These are phyloP conservation scores for Agaricales sp. DNA, from an alignment of 1,284 basidiomycete genomes.

Conservation along the genomic window DNA sequence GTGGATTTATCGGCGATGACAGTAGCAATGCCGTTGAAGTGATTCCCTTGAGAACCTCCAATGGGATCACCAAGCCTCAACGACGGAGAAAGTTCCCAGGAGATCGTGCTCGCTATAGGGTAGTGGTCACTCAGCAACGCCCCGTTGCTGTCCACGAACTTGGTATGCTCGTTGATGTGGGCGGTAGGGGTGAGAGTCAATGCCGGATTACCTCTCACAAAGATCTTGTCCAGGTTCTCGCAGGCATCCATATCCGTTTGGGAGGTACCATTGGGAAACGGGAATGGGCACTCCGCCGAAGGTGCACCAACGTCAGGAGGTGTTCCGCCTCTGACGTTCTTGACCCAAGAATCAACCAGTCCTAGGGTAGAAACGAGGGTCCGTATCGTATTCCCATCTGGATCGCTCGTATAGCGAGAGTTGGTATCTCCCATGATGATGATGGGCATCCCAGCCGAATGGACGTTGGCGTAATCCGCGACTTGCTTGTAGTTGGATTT, in stretches of 20 bases:
- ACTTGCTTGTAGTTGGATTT: slow-evolving; percentile 22
- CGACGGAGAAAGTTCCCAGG: slow-evolving; percentile 21
- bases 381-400: slow-evolving; percentile 13
- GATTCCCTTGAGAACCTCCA: slow-evolving; percentile 23
- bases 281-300: slow-evolving; percentile 12
- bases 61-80: slow-evolving; percentile 21
- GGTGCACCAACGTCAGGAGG: slow-evolving; percentile 15
- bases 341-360: slow-evolving; percentile 13
- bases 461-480: slow-evolving; percentile 17
- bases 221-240: slow-evolving; percentile 27
- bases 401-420: slow-evolving; percentile 21
- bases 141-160: slow-evolving; percentile 20
- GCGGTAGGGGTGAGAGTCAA: slow-evolving; percentile 16
- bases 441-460: slow-evolving; percentile 24
- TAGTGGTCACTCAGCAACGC: slow-evolving; percentile 26
- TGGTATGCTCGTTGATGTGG: slow-evolving; percentile 21
- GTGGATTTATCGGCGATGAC: slow-evolving; percentile 13
- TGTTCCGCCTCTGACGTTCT: slow-evolving; percentile 14
- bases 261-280: slow-evolving; percentile 19
- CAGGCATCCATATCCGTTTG: slow-evolving; percentile 17
- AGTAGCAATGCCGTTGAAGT: slow-evolving; percentile 21
- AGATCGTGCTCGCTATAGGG: slow-evolving; percentile 19
- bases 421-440: slow-evolving; percentile 29
- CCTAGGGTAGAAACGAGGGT: slow-evolving; percentile 9
- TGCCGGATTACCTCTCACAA: slow-evolving; percentile 17